Evolutionary conservation across 1,139 yeast species (phyloP), one percentile per base, ranked within the genome.

Genomic region (Pichia sp.): DNA sequence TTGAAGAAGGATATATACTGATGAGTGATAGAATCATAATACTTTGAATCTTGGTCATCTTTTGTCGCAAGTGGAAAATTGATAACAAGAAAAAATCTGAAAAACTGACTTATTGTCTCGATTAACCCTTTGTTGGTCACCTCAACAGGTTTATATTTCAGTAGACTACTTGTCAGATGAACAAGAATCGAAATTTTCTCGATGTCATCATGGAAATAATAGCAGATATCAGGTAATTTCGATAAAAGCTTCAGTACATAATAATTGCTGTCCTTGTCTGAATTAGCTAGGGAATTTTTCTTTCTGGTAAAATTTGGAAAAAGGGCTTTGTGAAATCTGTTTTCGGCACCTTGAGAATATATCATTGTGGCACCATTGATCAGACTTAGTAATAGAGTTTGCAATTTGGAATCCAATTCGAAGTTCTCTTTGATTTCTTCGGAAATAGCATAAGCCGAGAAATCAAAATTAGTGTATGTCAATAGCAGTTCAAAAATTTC

Each of bases 391-490:
- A 74, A 48, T 11, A 62, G 56, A 8, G 61, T 59, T 32, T 58
- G 57, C 11, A 63, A 61, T 1, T 57, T 46, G 1, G 58, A 15
- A 1, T 61, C 56, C 10, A 73, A 54, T 47, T 67, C 70, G 19
- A 72, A 49, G 3, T 53, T 23, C 3, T 59, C 47, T n/a, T 52
- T 53, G 4, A 71, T 41, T 0, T 60, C 61, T 1, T 60, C 60
- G 50, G 66, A 66, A 1, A 56, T 43, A 0, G 59, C 52, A 16
- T 64, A 30, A 1, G 79, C 68, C 0, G 80, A 73, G 3, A 73
- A 56, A 62, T 82, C 87, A 50, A 72, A 68, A 32, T 75, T 61
- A 7, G 75, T 62, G 58, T 75, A 80, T 2, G 71, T 65, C 1
- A 79, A 55, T 31, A 79, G 62, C 36, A 70, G 63, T 52, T 74